A percentile compares a stretch with the other conserved stretches of the same genome.
phyloP scores from a whole-genome alignment of 2,329 filamentous ascomycete species.

The Colletotrichum kahawae region DNA sequence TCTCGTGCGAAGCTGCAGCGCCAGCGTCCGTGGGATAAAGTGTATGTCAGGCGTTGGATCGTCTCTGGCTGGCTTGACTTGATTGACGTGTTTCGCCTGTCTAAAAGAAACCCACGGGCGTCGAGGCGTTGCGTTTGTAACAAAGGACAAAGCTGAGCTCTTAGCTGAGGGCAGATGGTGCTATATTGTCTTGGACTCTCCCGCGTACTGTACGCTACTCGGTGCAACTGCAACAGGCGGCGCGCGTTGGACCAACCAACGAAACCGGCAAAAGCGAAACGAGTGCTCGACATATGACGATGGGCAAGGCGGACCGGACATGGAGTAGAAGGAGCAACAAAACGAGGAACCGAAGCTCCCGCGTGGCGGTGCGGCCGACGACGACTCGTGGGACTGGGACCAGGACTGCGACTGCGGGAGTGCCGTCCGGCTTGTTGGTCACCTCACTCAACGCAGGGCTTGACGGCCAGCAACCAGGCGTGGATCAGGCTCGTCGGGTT shows the following conservation, averaged over 20 bases:
- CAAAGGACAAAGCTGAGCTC: not conserved
- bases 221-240: not conserved
- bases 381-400: not conserved
- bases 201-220: not conserved
- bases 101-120: not conserved
- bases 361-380: not conserved
- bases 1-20: not conserved
- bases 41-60: not conserved
- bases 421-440: not conserved
- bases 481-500: not conserved
- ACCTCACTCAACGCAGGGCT: not conserved
- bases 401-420: not conserved
- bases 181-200: not conserved
- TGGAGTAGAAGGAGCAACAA: not conserved
- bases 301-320: not conserved
- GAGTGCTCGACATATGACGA: not conserved
- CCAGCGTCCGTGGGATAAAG: conserved; percentile 5
- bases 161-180: not conserved
- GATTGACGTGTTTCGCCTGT: not conserved
- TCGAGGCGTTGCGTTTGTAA: conserved; percentile 6
- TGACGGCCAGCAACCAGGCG: not conserved
- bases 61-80: not conserved
- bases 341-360: conserved; percentile 3
- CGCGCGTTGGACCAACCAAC: not conserved
- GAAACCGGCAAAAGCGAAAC: not conserved